Evolutionary conservation across 2,329 filamentous ascomycete genomes (phyloP).

Genomic region (Alternaria viburni): DNA sequence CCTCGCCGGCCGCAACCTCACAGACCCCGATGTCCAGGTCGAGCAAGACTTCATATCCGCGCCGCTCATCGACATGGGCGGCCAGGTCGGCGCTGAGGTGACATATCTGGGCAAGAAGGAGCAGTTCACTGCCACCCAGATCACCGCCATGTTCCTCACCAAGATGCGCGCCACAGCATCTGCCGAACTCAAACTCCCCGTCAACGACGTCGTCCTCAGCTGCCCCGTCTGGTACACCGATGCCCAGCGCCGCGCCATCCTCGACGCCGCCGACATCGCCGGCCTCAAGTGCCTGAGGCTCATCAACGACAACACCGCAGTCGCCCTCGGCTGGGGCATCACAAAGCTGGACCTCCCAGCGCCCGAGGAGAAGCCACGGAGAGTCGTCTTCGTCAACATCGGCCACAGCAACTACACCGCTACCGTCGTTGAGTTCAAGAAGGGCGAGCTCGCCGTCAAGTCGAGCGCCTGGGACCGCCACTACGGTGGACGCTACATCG

Average conservation of each 20-base stretch:
- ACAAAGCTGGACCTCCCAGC: constrained; percentile 92
- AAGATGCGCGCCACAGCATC: constrained; percentile 91
- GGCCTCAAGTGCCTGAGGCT: constrained; percentile 90
- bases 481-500: constrained; percentile 97
- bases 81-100: constrained; percentile 94
- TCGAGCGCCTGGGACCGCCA: constrained; percentile 91
- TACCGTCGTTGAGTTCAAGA: constrained; percentile 94
- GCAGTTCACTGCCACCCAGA: constrained; percentile 91
- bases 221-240: constrained; percentile 98
- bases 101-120: constrained; percentile 93
- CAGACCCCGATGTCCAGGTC: constrained; percentile 89
- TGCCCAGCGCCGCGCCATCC: constrained; percentile 82
- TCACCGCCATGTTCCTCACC: constrained; percentile 93
- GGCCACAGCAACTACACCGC: constrained; percentile 96
- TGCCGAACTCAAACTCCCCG: constrained; percentile 85
- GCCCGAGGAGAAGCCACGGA: constrained; percentile 87
- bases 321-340: constrained; percentile 95
- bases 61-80: constrained; percentile 84
- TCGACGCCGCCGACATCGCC: constrained; percentile 92
- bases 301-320: constrained; percentile 97
- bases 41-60: constrained; percentile 93
- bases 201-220: constrained; percentile 91
- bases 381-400: constrained; percentile 91
- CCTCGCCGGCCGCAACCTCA: constrained; percentile 83
- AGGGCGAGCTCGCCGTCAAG: constrained; percentile 95